These are phyloP conservation scores for Alternaria rosae DNA, from an alignment of 2,329 filamentous ascomycete genomes.

Conservation along the genomic window DNA sequence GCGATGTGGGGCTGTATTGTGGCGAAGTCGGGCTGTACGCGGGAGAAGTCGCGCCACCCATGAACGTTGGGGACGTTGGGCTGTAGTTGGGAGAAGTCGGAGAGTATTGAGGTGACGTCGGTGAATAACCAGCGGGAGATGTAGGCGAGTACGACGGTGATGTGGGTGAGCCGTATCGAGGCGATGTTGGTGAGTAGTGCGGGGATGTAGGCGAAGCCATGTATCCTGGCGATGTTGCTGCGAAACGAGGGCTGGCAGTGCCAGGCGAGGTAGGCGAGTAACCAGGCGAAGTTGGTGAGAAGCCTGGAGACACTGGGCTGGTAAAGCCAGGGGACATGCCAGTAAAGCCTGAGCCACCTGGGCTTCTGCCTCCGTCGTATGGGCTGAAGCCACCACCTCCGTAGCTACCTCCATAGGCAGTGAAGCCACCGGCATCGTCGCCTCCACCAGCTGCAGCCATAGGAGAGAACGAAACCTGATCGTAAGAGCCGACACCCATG, in stretches of 20 bases:
- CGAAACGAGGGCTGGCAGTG: conserved; percentile 63
- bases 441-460: conserved; percentile 72
- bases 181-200: conserved; percentile 67
- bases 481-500: conserved; percentile 67
- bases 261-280: conserved; percentile 72
- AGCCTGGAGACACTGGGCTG: conserved; percentile 55
- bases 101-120: conserved; percentile 55
- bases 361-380: conserved; percentile 69
- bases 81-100: conserved; percentile 56
- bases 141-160: conserved; percentile 67
- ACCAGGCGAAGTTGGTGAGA: conserved; percentile 47
- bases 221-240: conserved; percentile 62
- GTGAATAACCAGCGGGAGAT: conserved; percentile 61
- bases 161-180: conserved; percentile 55
- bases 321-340: conserved; percentile 50
- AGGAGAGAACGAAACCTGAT: conserved; percentile 71
- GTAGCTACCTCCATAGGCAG: conserved; percentile 72
- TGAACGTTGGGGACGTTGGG: conserved; percentile 53
- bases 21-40: conserved; percentile 65
- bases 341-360: conserved; percentile 60
- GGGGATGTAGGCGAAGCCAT: conserved; percentile 63
- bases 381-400: conserved; percentile 70
- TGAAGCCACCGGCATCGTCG: conserved; percentile 63
- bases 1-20: conserved; percentile 65
- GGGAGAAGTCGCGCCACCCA: conserved; percentile 51